Base-by-base conservation (phyloP, 2,329 filamentous ascomycete species). In the Colletotrichum sp. region DNA sequence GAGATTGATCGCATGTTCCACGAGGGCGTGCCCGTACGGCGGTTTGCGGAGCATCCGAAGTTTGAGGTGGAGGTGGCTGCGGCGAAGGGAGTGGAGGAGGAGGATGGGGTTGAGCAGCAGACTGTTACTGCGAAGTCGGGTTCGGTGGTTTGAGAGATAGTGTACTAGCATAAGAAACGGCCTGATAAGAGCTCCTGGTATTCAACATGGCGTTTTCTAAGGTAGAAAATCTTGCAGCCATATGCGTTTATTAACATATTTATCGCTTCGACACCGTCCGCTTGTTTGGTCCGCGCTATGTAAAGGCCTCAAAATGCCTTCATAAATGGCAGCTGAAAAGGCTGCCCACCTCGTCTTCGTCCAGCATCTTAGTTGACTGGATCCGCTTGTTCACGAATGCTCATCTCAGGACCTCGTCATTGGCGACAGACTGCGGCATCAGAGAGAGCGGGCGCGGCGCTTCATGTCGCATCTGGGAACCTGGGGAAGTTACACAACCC, bases 1-100 rank as follows among this genome's bases (percentile, higher is more conserved):
- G 79, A 81, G 66, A 75, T 81, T 16, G 79, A 81, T 61, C 72
- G 78, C 70, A 57, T 79, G 43, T 80, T 81, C 55, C 78, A 80
- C 48, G 66, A 73, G 16, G 71, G 66, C 13, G 64, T 75, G 39
- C 65, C 55, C 3, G 70, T 81, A 28, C 57, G 78, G 34, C 77
- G 78, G 64, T 81, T 81, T 68, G 79, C 24, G 13, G 36, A 73
- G 3, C 28, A 69, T 26, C 79, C 80, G 9, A 57, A 14, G 32
- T 32, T 39, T 3, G 68, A 75, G 36, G 21, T 18, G 10, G 26
- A 36, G 28, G 24, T 68, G 3, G 7, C n/a, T 18, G 18, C 39
- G 13, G n/a, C 21, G 12, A 68, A 75, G 55, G 64, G 30, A 24
- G 10, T 21, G 32, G 67, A 71, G 36, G 73, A 68, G 13, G 73